Evolutionary conservation across 345 rosid genomes (phyloP).

Genomic region (Euphorbia tirucalli): DNA sequence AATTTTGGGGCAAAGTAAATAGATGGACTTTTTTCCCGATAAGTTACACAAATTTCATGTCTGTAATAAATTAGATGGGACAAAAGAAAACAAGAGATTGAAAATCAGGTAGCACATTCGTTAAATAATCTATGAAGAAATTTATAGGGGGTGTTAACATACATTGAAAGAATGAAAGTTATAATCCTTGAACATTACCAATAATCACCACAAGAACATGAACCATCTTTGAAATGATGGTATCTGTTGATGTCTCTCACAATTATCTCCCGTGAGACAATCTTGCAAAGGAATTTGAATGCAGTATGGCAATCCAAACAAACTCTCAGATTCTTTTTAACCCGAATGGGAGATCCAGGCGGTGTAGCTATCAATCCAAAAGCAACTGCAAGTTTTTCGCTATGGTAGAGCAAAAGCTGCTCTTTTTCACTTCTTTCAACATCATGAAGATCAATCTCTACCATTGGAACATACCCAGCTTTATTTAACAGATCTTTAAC

Average conservation of each 20-base stretch:
- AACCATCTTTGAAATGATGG: conserved; percentile 63
- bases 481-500: conserved; percentile 38
- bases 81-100: too few species aligned
- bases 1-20: too few species aligned
- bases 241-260: conserved; percentile 60
- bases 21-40: not conserved
- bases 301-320: conserved; percentile 56
- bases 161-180: not conserved
- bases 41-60: not conserved
- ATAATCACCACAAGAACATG: conserved; percentile 66
- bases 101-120: too few species aligned
- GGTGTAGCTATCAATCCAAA: conserved; percentile 63
- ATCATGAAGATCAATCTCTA: conserved; percentile 57
- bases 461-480: conserved; percentile 59
- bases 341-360: conserved; percentile 51
- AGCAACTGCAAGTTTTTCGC: conserved; percentile 65
- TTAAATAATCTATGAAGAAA: not conserved
- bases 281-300: conserved; percentile 46
- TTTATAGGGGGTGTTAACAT: too few species aligned
- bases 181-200: conserved; percentile 32
- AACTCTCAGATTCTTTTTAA: conserved; percentile 65
- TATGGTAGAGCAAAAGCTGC: conserved; percentile 50
- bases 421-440: conserved; percentile 51
- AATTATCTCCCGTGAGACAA: conserved; percentile 55
- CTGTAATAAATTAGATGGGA: not conserved